A percentile compares a stretch with the other conserved stretches of the same genome.
Evolutionary conservation across 2,329 filamentous ascomycete genomes (phyloP).

Genomic region (Podosphaera xanthii): DNA sequence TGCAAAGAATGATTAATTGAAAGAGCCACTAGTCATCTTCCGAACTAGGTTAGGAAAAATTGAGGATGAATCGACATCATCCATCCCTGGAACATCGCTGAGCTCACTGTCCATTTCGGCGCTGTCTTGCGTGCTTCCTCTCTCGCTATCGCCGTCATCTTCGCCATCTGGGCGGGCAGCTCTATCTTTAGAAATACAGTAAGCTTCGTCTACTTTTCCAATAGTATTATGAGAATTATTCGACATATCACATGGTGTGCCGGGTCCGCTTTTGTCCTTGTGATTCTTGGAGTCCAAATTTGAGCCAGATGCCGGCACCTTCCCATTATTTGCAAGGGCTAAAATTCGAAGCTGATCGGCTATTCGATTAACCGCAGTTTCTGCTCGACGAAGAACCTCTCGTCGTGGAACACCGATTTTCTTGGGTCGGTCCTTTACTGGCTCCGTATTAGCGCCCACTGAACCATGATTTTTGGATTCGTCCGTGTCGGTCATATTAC

Average conservation of each 20-base stretch:
- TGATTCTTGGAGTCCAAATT: constrained; percentile 6
- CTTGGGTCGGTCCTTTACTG: constrained; percentile 8
- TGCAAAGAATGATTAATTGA: too few species aligned
- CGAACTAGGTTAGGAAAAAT: constrained; percentile 1
- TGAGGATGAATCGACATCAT: constrained; percentile 9
- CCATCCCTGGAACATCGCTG: constrained; percentile 22
- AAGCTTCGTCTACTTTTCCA: neutral
- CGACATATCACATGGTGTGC: constrained; percentile 1
- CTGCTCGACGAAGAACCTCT: constrained; percentile 37
- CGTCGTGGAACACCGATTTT: constrained; percentile 14
- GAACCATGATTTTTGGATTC: neutral
- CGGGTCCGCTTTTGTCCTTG: constrained; percentile 1
- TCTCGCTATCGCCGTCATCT: constrained; percentile 19
- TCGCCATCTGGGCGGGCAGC: constrained; percentile 12
- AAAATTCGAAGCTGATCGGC: constrained; percentile 16
- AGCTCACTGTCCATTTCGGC: constrained; percentile 32
- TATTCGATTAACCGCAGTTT: constrained; percentile 28
- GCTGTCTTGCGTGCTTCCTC: constrained; percentile 23
- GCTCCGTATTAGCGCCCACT: constrained; percentile 14
- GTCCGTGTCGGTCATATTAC: constrained; percentile 9
- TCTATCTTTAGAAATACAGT: neutral
- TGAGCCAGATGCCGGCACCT: constrained; percentile 17
- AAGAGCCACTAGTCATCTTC: neutral
- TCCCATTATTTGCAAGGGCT: constrained; percentile 15
- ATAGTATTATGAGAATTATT: constrained; percentile 11